phyloP scores from a whole-genome alignment of 75 land plant species.

The Pseudotsuga menziesii region DNA sequence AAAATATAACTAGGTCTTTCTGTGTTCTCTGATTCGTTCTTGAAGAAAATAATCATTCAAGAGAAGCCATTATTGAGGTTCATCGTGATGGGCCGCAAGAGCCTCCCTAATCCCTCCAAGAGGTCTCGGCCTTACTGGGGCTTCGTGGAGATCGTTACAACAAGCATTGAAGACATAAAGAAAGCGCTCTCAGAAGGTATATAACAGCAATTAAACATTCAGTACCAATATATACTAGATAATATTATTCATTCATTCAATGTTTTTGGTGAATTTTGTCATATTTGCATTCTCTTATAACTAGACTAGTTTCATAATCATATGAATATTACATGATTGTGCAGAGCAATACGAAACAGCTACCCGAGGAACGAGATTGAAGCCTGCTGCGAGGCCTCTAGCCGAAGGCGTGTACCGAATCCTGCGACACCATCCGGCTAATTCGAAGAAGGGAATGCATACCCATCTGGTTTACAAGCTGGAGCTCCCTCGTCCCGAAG shows the following conservation, averaged over 20 bases:
- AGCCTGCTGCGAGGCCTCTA: constrained; percentile 50
- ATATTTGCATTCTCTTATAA: no score
- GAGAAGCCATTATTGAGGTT: constrained; percentile 57
- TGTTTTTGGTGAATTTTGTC: no score
- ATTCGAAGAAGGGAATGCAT: constrained; percentile 22
- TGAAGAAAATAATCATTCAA: constrained; percentile 65
- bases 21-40: not conserved
- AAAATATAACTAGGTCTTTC: not conserved
- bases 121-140: constrained; percentile 72
- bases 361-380: constrained; percentile 47
- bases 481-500: constrained; percentile 43
- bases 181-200: constrained; percentile 52
- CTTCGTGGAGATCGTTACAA: constrained; percentile 83
- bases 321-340: not conserved
- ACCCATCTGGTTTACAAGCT: constrained; percentile 89
- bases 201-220: not conserved
- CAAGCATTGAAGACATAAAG: constrained; percentile 43
- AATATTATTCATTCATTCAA: no score
- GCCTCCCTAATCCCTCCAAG: constrained; percentile 55
- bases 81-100: constrained; percentile 74
- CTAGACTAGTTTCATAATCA: no score
- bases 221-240: no score
- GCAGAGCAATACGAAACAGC: constrained; percentile 73
- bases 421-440: constrained; percentile 34
- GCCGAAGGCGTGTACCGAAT: constrained; percentile 84